Base-by-base conservation (phyloP, 192 early-diverging fungal genomes). In the Podochytrium sp. region DNA sequence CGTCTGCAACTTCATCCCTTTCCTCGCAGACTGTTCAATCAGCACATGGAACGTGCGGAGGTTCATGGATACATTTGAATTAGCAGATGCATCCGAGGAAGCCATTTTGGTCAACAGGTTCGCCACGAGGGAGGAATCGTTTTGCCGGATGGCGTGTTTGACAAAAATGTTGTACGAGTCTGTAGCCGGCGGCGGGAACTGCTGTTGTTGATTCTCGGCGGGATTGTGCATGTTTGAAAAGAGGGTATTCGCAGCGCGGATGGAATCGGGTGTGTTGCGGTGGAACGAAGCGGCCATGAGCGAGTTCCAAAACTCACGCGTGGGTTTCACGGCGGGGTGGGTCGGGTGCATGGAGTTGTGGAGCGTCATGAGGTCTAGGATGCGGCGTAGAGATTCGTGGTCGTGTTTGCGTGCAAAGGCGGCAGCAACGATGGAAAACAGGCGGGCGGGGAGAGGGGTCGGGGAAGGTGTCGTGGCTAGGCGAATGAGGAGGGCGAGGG, bases 121-220 rank as follows among this genome's bases (percentile, higher is more conserved):
- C 25, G 10, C 5, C 20, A 35, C 66, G 10, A 29, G 47, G 2
- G 66, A 34, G 5, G 35, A 5, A 35, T 69, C 34, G 5, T 14
- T 38, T 34, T 34, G n/a, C 6, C 4, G 12, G 10, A 69, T 7
- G 3, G 66, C 47, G 53, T 69, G 66, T 18, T n/a, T 32, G 50
- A 69, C 25, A 25, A 18, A 39, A 10, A 30, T 69, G 66, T 69
- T 69, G 53, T 69, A 69, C 5, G 66, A 55, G 51, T 69, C 66
- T 34, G 66, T 69, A n/a, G n/a, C 12, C n/a, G 66, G 66, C 7
- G 53, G 53, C 53, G 53, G 53, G 25, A 7, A 56, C 53, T 57
- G 55, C 55, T 18, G 55, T 57, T 18, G n/a, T 0, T 16, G n/a
- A 57, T 57, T 27, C 2, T 18, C 29, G 18, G 61, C 20, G 32